Evolutionary conservation across 306 rosid species (phyloP), one percentile per base, ranked within the genome.

Genomic region (Lupinus albus): DNA sequence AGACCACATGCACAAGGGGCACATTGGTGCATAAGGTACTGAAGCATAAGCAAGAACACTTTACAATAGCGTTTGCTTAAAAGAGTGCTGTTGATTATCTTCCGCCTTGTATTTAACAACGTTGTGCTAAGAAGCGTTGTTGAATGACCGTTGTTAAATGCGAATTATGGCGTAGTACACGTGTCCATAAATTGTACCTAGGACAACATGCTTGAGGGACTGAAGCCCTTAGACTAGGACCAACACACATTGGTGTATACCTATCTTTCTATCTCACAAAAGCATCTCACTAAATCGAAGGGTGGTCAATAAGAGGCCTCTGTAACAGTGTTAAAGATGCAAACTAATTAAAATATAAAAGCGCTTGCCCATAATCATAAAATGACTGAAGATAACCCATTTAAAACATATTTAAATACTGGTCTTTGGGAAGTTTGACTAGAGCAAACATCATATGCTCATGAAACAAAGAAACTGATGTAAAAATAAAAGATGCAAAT

Each of bases 371-470:
- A 57, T 18, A 45, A 53, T 13, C 60, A 53, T 25, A 0, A 56
- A 47, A 38, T 33, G 12, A 55, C 67, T 14, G 20, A 70, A 76
- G 32, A 35, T 6, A 45, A 21, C 2, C n/a, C 45, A 16, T 20
- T 50, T 51, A 12, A 54, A 30, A 25, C 60, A 25, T 72, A 44
- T 35, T 4, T 8, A 49, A 80, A 81, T 77, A 25, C 30, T 25
- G 56, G 30, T 46, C 77, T 79, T 52, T 49, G 74, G 71, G 70
- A 72, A 84, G 78, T 82, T 75, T 66, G 76, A 77, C 61, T 73
- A 81, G 74, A 79, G 86, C 84, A 73, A 71, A 69, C 73, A 65
- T 32, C 67, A 68, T 56, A 41, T 74, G 71, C 73, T 57, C 78
- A 62, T 69, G 59, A 73, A 79, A 68, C 18, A 62, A 78, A 65